phyloP scores from a whole-genome alignment of 2,329 filamentous ascomycete genomes.

The Coniochaeta ligniaria region DNA sequence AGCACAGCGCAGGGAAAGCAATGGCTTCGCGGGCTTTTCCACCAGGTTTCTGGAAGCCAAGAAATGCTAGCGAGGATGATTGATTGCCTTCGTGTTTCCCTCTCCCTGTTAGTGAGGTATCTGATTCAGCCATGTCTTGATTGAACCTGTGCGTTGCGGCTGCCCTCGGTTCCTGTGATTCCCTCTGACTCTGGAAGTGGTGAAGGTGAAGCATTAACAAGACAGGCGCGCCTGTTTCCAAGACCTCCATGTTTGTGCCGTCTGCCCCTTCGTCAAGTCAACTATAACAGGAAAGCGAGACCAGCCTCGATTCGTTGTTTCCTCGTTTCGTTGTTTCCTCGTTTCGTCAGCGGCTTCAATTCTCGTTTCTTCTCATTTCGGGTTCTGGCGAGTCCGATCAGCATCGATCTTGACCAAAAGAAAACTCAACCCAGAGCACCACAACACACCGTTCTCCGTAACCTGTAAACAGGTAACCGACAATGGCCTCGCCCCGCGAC shows the following conservation, averaged over 20 bases:
- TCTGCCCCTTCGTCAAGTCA: background rate
- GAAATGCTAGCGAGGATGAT: background rate
- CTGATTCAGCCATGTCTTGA: background rate
- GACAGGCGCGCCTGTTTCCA: background rate
- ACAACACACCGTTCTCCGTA: background rate
- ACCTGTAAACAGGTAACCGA: background rate
- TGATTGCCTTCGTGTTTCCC: background rate
- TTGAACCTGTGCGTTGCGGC: background rate
- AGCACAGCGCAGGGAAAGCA: background rate
- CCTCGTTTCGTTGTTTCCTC: background rate
- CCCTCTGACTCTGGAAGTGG: background rate
- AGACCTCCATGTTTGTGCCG: background rate
- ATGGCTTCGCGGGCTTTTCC: background rate
- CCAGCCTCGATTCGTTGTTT: background rate
- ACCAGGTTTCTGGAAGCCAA: background rate
- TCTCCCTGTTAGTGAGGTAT: background rate
- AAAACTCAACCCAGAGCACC: background rate
- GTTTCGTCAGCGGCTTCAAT: background rate
- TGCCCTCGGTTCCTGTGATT: background rate
- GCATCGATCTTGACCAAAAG: too few relatives aligned
- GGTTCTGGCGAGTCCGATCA: background rate
- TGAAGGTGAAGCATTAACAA: background rate
- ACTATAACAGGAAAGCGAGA: background rate
- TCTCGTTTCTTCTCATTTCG: background rate
- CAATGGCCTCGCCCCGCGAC: background rate